Evolutionary conservation across 2,329 filamentous ascomycete species (phyloP), one percentile per base, ranked within the genome.

Genomic region (Fusarium zealandicum): DNA sequence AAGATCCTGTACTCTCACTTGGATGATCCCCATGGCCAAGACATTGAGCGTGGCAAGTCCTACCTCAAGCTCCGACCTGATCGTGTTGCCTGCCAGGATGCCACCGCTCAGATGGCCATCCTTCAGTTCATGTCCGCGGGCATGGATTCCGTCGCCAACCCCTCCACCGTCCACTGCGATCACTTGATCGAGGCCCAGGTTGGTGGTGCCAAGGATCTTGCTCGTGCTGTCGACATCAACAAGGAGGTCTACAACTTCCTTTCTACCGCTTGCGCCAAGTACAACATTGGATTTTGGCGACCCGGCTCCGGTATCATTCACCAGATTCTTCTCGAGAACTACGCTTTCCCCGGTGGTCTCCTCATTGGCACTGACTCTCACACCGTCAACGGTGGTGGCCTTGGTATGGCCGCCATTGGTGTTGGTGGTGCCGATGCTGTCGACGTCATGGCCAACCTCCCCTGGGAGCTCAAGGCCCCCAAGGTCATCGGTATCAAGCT

Each of bases 251-350:
- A 98, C 81, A 90, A 98, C 80, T 99, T 99, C 85, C 81, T 99
- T 73, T 86, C 92, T 59, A 88, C 88, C 61, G 90, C 93, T 65
- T 98, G 93, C 76, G 93, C 93, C 73, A 99, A 98, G 84, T 99
- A 98, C 85, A 93, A 98, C 85, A 98, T 98, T 76, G 95, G 95
- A 82, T 98, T 98, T 89, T 99, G 95, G 95, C 92, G 86, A 78
- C 95, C 95, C 64, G 95, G 95, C 69, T 97, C 93, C 75, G 95
- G 95, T 84, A 99, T 98, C 76, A 99, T 99, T 70, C 95, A 99
- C 82, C 95, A 98, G 83, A 98, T 98, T 73, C 80, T 98, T 62
- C 86, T 98, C 54, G 95, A 99, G 82, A 98, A 98, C 85, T 98
- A 98, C 77, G 93, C 93, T 76, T 98, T 98, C 89, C 95, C 95